A percentile compares a stretch with the other conserved stretches of the same genome.
phyloP scores from a whole-genome alignment of 108 stramenopile genomes.

The Fragilaria crotonensis region DNA sequence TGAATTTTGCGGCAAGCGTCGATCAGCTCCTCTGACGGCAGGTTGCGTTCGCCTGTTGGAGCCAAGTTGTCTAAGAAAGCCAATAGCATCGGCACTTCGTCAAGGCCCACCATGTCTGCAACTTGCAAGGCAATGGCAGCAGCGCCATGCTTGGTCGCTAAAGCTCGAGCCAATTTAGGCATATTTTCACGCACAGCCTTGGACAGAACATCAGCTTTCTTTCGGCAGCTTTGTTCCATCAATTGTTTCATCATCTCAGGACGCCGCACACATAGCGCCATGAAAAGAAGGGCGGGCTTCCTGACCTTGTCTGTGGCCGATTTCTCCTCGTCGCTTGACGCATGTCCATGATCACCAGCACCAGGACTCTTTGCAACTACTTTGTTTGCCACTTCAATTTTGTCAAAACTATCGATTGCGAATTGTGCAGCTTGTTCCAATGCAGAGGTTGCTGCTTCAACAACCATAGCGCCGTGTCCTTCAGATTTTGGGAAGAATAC shows the following conservation, averaged over 20 bases:
- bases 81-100: slow-evolving; percentile 56
- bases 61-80: slow-evolving; percentile 77
- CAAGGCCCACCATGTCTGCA: slow-evolving; percentile 45
- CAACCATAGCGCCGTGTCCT: slow-evolving; percentile 45
- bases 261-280: slow-evolving; percentile 73
- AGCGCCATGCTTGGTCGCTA: slow-evolving; percentile 69
- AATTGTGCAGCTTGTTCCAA: slow-evolving; percentile 41
- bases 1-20: slow-evolving; percentile 83
- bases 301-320: slow-evolving; percentile 49
- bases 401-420: slow-evolving; percentile 45
- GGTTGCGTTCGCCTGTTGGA: slow-evolving; percentile 37
- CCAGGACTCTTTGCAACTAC: slow-evolving; percentile 27
- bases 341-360: slow-evolving; percentile 12
- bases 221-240: slow-evolving; percentile 47
- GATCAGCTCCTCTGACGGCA: slow-evolving; percentile 62
- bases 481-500: slow-evolving; percentile 63
- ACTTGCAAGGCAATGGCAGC: slow-evolving; percentile 70
- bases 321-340: slow-evolving; percentile 65
- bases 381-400: slow-evolving; percentile 40
- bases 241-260: slow-evolving; percentile 72
- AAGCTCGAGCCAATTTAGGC: slow-evolving; percentile 73
- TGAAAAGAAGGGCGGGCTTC: slow-evolving; percentile 67
- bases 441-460: slow-evolving; percentile 59
- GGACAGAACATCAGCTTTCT: slow-evolving; percentile 65
- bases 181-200: slow-evolving; percentile 69